A percentile compares a stretch with the other conserved stretches of the same genome.
These are phyloP conservation scores for Fusarium sp. DNA, from an alignment of 2,329 filamentous ascomycete species.

Conservation along the genomic window DNA sequence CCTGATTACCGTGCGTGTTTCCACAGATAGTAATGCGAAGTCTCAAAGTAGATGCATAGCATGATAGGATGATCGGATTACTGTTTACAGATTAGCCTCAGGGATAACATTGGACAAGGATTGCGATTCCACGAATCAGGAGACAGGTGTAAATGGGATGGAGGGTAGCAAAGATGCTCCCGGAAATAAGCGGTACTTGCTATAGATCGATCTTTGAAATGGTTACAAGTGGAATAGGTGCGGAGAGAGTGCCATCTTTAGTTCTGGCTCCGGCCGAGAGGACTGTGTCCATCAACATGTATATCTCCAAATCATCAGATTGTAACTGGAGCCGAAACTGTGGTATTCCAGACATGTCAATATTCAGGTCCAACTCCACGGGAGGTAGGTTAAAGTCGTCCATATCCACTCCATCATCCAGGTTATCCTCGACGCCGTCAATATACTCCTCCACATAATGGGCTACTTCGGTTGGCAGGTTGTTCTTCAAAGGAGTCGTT, in stretches of 20 bases:
- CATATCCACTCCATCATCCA: conserved; percentile 18
- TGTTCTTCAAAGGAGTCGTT: too few relatives aligned
- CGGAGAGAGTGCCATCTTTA: too few relatives aligned
- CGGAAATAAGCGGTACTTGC: too few relatives aligned
- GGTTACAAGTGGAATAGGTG: too few relatives aligned
- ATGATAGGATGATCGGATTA: conserved; percentile 16
- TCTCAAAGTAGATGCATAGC: conserved; percentile 9
- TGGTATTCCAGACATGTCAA: conserved; percentile 19
- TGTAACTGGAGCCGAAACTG: conserved; percentile 19
- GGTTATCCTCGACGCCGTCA: neutral
- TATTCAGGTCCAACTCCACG: conserved; percentile 18
- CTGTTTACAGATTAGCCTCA: conserved; percentile 6
- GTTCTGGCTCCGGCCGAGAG: conserved; percentile 20
- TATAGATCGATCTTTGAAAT: too few relatives aligned
- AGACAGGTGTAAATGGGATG: too few relatives aligned
- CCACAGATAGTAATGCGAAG: conserved; percentile 25
- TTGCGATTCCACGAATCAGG: too few relatives aligned
- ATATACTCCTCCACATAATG: conserved; percentile 19
- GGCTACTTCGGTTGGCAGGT: neutral
- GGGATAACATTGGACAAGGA: too few relatives aligned
- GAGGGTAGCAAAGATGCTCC: too few relatives aligned
- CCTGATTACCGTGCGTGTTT: too few relatives aligned
- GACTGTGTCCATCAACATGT: conserved; percentile 25
- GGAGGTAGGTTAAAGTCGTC: conserved; percentile 18
- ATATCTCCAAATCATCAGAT: conserved; percentile 27